Conservation (phyloP, 257 asterid genomes). For the Asclepias syriaca region DNA sequence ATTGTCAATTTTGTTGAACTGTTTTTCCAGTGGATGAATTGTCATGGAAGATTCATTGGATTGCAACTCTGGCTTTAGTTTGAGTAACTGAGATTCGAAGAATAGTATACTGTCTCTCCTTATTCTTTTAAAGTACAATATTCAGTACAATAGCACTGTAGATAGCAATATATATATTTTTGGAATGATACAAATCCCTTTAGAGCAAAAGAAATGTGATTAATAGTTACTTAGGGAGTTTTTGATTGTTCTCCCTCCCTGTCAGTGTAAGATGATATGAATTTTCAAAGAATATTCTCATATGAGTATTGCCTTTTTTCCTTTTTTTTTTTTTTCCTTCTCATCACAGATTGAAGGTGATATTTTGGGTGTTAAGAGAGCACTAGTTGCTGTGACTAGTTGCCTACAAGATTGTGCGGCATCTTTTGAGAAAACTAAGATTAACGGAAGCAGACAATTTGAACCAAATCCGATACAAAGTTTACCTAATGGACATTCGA, state of each 20-base stretch:
- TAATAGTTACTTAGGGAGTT: neutral
- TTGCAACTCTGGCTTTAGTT: neutral
- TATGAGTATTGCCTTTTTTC: neutral
- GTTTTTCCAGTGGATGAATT: neutral
- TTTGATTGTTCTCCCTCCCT: neutral
- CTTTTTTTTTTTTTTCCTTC: neutral
- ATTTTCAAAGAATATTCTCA: neutral
- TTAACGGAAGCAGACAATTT: conserved; percentile 22
- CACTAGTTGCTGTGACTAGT: conserved; percentile 51
- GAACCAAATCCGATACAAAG: conserved; percentile 24
- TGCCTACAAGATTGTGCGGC: conserved; percentile 61
- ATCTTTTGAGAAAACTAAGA: conserved; percentile 29
- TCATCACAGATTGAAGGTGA: conserved; percentile 3
- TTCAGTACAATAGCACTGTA: no score
- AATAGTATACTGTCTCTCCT: no score
- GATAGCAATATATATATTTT: neutral
- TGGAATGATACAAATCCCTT: neutral
- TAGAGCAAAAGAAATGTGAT: neutral
- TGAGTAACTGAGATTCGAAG: neutral
- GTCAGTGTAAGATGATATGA: no score
- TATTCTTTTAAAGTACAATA: no score
- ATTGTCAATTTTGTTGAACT: neutral
- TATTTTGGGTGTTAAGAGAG: conserved; percentile 56
- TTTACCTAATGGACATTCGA: conserved; percentile 26
- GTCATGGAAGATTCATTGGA: no score